Percentiles rank a stretch among this genome's conserved stretches.
These are phyloP conservation scores for Punica granatum DNA, from an alignment of 345 rosid species.

Conservation along the genomic window DNA sequence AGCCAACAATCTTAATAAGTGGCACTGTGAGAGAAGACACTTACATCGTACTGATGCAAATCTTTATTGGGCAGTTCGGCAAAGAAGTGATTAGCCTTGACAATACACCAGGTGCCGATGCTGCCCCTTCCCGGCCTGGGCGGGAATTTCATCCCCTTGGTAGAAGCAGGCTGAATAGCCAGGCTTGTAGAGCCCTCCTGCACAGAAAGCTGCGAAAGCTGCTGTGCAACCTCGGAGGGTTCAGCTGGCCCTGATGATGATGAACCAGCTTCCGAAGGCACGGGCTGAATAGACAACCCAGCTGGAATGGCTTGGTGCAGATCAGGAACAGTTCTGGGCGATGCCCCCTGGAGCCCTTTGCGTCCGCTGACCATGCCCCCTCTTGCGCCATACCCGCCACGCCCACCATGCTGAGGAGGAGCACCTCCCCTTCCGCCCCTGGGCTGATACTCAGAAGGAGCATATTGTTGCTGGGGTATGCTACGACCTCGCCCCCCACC, in stretches of 20 bases:
- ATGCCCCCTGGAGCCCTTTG: constrained; percentile 47
- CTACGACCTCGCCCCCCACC: constrained; percentile 57
- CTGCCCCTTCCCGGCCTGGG: constrained; percentile 44
- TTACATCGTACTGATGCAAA: constrained; percentile 46
- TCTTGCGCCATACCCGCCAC: constrained; percentile 13
- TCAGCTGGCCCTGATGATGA: constrained; percentile 42
- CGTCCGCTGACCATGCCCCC: constrained; percentile 32
- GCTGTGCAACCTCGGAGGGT: constrained; percentile 26
- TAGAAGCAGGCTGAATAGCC: constrained; percentile 60
- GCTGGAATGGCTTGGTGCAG: constrained; percentile 95
- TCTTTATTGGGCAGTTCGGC: constrained; percentile 43
- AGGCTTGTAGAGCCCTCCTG: constrained; percentile 48
- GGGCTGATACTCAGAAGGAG: constrained; percentile 53
- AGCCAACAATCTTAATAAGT: background rate
- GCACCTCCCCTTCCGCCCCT: constrained; percentile 64
- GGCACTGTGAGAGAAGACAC: background rate
- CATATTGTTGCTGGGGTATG: constrained; percentile 31
- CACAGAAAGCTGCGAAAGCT: constrained; percentile 43
- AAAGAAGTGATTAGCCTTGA: constrained; percentile 49
- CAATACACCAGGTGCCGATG: constrained; percentile 30
- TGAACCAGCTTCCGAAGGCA: constrained; percentile 48
- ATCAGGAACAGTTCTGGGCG: constrained; percentile 75
- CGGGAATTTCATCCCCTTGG: constrained; percentile 46
- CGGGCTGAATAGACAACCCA: constrained; percentile 48
- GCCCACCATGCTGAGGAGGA: constrained; percentile 47